Evolutionary conservation across 148 eudicot species (phyloP), one percentile per base, ranked within the genome.

Genomic region (Fagopyrum esculentum): DNA sequence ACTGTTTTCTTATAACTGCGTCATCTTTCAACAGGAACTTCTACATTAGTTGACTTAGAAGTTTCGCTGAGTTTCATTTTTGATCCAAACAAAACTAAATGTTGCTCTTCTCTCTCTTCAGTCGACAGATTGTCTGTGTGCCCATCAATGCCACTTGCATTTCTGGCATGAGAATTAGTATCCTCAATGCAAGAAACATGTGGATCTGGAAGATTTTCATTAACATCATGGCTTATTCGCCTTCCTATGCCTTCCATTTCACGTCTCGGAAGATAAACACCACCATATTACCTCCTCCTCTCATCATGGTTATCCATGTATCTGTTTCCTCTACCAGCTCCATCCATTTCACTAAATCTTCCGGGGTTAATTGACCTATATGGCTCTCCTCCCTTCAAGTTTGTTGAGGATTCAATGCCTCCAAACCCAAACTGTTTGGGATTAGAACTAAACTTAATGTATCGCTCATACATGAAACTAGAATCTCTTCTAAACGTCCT

Each of bases 401-500:
- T 72, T 71, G 68, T 76, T 45, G 85, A 63, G 11, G 82, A 71
- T 49, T 79, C 84, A 73, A 63, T 79, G 12, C 64, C 66, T 63
- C 77, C 73, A 73, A 48, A 63, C 45, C 78, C 74, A 76, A 77
- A 80, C 75, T 77, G 56, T 57, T 80, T 83, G 50, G 79, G 45
- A 69, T 57, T 71, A 68, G 73, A 54, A 77, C 75, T 63, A 26
- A 78, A 73, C 66, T 76, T 73, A 16, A 76, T 75, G 52, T 84
- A 80, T 72, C 71, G 80, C 35, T 75, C 80, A 73, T 61, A 73
- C 43, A 70, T 45, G 68, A 71, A 76, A 11, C 70, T 56, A 19
- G 75, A 71, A 17, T 73, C 87, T 61, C 79, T 83, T 83, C 82
- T 68, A 70, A 70, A 60, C 76, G 81, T 81, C 75, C 82, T 85